Evolutionary conservation across 2,329 filamentous ascomycete species (phyloP).

Genomic region (Ilyonectria destructans): DNA sequence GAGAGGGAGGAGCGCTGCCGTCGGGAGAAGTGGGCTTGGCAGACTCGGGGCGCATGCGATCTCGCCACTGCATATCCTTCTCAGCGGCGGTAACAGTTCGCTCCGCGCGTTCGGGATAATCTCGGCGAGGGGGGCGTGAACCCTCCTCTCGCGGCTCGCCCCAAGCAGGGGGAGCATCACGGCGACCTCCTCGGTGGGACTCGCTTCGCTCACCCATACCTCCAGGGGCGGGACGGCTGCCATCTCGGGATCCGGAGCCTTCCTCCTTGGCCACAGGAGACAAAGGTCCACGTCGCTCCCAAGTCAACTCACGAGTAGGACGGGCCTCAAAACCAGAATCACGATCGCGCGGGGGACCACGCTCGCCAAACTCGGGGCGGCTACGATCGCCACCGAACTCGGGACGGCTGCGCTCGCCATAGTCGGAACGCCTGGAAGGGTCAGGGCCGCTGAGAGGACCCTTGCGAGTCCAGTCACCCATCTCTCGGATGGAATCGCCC

Average conservation of each 20-base stretch:
- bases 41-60: slow-evolving; percentile 89
- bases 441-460: slow-evolving; percentile 85
- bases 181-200: slow-evolving; percentile 74
- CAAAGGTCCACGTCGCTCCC: slow-evolving; percentile 95
- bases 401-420: slow-evolving; percentile 66
- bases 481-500: slow-evolving; percentile 80
- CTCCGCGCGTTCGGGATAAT: slow-evolving; percentile 79
- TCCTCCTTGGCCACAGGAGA: slow-evolving; percentile 77
- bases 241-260: slow-evolving; percentile 67
- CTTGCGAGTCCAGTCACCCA: slow-evolving; percentile 93
- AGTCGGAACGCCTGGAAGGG: slow-evolving; percentile 64
- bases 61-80: slow-evolving; percentile 93
- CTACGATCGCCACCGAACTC: slow-evolving; percentile 31
- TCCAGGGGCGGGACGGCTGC: slow-evolving; percentile 65
- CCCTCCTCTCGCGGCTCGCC: slow-evolving; percentile 83
- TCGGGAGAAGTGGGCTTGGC: slow-evolving; percentile 79
- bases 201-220: slow-evolving; percentile 73
- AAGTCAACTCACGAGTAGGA: slow-evolving; percentile 82
- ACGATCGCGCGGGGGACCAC: slow-evolving; percentile 76
- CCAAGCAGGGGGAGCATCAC: slow-evolving; percentile 83
- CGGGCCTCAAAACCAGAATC: slow-evolving; percentile 70
- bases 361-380: slow-evolving; percentile 71
- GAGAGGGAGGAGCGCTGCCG: slow-evolving; percentile 82
- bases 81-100: slow-evolving; percentile 90
- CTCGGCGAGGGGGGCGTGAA: slow-evolving; percentile 84